A percentile compares a stretch with the other conserved stretches of the same genome.
Evolutionary conservation across 441 rosid species (phyloP).

Genomic region (Adansonia rubrostipa): DNA sequence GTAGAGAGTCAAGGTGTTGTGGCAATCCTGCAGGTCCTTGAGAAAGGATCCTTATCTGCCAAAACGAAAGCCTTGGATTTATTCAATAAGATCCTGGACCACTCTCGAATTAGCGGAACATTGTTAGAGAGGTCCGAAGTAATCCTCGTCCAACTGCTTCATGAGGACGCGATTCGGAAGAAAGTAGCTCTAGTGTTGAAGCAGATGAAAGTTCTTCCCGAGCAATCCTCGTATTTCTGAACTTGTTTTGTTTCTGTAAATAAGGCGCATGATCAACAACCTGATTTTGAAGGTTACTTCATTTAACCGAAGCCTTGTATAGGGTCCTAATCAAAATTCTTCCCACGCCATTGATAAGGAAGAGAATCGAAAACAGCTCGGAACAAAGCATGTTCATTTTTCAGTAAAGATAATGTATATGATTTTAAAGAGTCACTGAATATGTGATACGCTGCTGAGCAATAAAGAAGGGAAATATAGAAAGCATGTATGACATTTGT

Average conservation of each 20-base stretch:
- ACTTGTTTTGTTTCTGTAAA: constrained; percentile 18
- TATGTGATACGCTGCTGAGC: neutral
- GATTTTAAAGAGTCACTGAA: neutral
- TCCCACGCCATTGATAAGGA: neutral
- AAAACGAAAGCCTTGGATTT: constrained; percentile 54
- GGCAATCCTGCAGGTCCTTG: constrained; percentile 51
- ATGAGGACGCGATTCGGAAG: constrained; percentile 46
- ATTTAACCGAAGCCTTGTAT: neutral
- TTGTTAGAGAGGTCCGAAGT: constrained; percentile 43
- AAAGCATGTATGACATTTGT: neutral
- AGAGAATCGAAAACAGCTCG: neutral
- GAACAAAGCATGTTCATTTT: constrained; percentile 8
- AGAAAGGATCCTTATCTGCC: constrained; percentile 51
- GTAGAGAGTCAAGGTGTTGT: constrained; percentile 48
- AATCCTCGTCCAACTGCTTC: constrained; percentile 55
- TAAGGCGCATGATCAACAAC: neutral
- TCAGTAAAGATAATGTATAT: constrained; percentile 7
- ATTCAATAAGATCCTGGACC: constrained; percentile 46
- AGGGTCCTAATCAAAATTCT: neutral
- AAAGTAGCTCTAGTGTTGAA: constrained; percentile 51
- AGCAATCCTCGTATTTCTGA: constrained; percentile 61
- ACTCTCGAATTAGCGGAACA: constrained; percentile 29
- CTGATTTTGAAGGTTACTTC: neutral
- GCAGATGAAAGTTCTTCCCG: constrained; percentile 53
- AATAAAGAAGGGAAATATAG: neutral